Evolutionary conservation across 2,329 filamentous ascomycete genomes (phyloP), one percentile per base, ranked within the genome.

Genomic region (Penicillium polonicum): DNA sequence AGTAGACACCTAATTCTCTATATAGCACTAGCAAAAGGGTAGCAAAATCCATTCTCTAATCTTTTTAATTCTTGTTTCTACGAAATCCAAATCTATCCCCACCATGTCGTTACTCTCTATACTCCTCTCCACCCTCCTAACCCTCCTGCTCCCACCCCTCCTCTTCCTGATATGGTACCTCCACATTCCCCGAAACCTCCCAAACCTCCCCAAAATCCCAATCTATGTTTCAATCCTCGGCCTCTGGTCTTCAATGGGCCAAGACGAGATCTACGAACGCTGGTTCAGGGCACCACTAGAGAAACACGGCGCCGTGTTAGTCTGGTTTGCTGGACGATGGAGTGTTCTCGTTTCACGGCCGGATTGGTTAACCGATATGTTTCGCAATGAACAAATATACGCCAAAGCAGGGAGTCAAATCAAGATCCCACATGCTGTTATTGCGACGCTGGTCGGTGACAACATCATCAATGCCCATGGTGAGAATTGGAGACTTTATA

Each of bases 291-390:
- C 43, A 2, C 62, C 65, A 2, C 55, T 72, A 0, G 69, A 72
- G 31, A 59, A 65, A 42, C 60, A 73, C 49, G 70, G 80, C 4
- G 80, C 79, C 1, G 80, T 81, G 19, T 76, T 80, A 55, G 68
- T 82, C 29, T 82, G 79, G 69, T 81, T 81, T 35, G 79, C 75
- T 1, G 78, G 77, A 0, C 74, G 73, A 41, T 82, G 80, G 80
- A 81, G 79, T 46, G 69, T 82, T 3, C 67, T 82, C 12, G 75
- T 81, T 0, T 76, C 76, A 46, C 74, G 73, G 5, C 79, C 80
- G 1, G 63, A 72, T 0, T 79, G 77, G 56, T 60, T 83, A 4
- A 71, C 73, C 4, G 75, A 80, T 44, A 67, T 74, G 59, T 71
- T 74, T 36, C 70, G 68, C 15, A 67, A 72, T 36, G 71, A 73